Conservation (phyloP, 768 basidiomycete species). For the Lanmaoa rubissima region DNA sequence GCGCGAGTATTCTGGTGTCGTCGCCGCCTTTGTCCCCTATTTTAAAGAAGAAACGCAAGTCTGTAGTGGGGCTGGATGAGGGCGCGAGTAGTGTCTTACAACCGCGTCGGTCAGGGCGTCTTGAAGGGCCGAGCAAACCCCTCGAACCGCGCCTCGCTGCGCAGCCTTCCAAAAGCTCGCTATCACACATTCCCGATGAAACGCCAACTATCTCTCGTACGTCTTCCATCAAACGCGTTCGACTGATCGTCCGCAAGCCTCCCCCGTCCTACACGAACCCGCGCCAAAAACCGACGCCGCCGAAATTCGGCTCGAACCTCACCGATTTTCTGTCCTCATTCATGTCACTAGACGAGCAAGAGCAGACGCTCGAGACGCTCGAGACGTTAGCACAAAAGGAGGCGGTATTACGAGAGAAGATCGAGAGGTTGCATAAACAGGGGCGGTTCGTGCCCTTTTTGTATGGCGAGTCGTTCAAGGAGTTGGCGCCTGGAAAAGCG, state of each 20-base stretch:
- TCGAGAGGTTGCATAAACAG: slow-evolving; percentile 42
- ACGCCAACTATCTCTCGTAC: slow-evolving; percentile 10
- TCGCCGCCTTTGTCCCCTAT: slow-evolving; percentile 23
- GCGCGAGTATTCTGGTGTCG: slow-evolving; percentile 20
- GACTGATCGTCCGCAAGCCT: slow-evolving; percentile 63
- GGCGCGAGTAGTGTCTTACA: not conserved
- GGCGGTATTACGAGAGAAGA: slow-evolving; percentile 42
- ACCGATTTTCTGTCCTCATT: slow-evolving; percentile 62
- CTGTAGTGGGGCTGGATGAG: slow-evolving; percentile 4
- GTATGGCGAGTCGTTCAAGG: slow-evolving; percentile 28
- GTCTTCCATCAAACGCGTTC: slow-evolving; percentile 55
- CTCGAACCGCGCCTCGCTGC: not conserved
- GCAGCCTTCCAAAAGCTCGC: not conserved
- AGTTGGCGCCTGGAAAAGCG: slow-evolving; percentile 1
- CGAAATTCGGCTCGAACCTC: slow-evolving; percentile 55
- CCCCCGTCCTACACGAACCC: slow-evolving; percentile 63
- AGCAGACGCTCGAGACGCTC: slow-evolving; percentile 41
- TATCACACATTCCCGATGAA: not conserved
- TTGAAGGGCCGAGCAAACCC: slow-evolving; percentile 16
- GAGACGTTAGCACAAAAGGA: slow-evolving; percentile 41
- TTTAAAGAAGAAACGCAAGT: slow-evolving; percentile 29
- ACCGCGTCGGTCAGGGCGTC: slow-evolving; percentile 21
- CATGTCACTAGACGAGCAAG: slow-evolving; percentile 47
- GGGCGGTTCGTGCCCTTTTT: slow-evolving; percentile 47
- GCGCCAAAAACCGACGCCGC: slow-evolving; percentile 56